These are phyloP conservation scores for Zymoseptoria pseudotritici DNA, from an alignment of 2,329 filamentous ascomycete genomes.

Conservation along the genomic window DNA sequence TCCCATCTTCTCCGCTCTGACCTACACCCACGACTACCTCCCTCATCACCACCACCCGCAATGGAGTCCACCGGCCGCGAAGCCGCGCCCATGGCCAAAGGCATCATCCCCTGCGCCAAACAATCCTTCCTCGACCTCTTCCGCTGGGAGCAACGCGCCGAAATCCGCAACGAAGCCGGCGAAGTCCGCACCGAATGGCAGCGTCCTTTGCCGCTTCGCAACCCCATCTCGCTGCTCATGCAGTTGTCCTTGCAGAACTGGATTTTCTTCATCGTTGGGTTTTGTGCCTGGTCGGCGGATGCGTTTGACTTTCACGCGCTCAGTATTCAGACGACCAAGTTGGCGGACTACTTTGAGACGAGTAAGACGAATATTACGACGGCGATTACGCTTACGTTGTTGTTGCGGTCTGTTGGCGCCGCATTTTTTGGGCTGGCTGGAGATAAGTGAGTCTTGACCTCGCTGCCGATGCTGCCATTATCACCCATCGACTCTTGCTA, in stretches of 20 bases:
- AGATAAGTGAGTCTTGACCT: slow-evolving; percentile 44
- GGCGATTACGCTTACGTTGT: slow-evolving; percentile 66
- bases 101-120: slow-evolving; percentile 56
- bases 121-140: slow-evolving; percentile 60
- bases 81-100: slow-evolving; percentile 61
- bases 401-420: slow-evolving; percentile 68
- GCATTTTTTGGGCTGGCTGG: slow-evolving; percentile 68
- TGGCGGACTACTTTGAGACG: slow-evolving; percentile 51
- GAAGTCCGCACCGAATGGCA: slow-evolving; percentile 64
- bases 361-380: slow-evolving; percentile 64
- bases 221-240: slow-evolving; percentile 62
- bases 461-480: too few species aligned
- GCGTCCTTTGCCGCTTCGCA: slow-evolving; percentile 56
- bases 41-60: neutral
- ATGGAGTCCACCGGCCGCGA: slow-evolving; percentile 33
- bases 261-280: slow-evolving; percentile 67
- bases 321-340: slow-evolving; percentile 67
- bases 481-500: too few species aligned
- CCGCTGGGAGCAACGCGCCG: slow-evolving; percentile 66
- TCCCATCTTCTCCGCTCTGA: neutral
- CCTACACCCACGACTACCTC: neutral
- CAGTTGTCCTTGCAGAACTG: slow-evolving; percentile 60
- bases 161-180: slow-evolving; percentile 56
- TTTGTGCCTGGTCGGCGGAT: slow-evolving; percentile 71
- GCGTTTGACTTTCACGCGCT: slow-evolving; percentile 79